Evolutionary conservation across 1,284 basidiomycete species (phyloP).

Genomic region (Paramarasmius palmivorus): DNA sequence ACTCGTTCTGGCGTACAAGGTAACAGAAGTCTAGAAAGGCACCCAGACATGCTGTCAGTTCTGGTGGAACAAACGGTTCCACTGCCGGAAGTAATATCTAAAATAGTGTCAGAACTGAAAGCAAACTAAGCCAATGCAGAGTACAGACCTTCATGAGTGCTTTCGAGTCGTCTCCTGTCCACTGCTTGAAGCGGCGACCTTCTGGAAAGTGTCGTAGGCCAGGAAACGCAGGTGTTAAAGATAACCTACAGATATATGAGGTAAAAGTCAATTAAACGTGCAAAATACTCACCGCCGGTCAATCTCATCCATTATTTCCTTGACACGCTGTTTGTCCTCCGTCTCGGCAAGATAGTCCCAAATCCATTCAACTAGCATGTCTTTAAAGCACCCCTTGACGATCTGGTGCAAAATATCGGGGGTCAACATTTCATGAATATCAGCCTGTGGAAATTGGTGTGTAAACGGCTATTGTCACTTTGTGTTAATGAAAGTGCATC

Average conservation of each 20-base stretch:
- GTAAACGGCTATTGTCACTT: slow-evolving; percentile 12
- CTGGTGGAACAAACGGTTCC: slow-evolving; percentile 21
- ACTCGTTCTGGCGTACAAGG: slow-evolving; percentile 23
- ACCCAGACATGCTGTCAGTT: slow-evolving; percentile 23
- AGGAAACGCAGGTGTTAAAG: slow-evolving; percentile 21
- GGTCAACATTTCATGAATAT: slow-evolving; percentile 28
- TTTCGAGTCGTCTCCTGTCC: slow-evolving; percentile 32
- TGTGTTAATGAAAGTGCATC: too few relatives aligned
- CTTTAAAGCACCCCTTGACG: slow-evolving; percentile 36
- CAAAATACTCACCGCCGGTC: slow-evolving; percentile 22
- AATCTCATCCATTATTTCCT: slow-evolving; percentile 27
- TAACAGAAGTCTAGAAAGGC: slow-evolving; percentile 35
- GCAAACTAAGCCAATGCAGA: slow-evolving; percentile 5
- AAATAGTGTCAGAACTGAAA: background rate
- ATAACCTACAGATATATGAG: slow-evolving; percentile 3
- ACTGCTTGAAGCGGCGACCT: slow-evolving; percentile 29
- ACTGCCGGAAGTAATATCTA: slow-evolving; percentile 32
- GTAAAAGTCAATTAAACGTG: background rate
- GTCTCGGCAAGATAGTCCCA: slow-evolving; percentile 20
- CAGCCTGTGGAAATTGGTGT: slow-evolving; percentile 20
- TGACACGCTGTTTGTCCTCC: slow-evolving; percentile 17
- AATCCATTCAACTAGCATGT: slow-evolving; percentile 27
- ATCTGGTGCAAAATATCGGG: slow-evolving; percentile 33
- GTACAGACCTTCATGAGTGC: too few relatives aligned
- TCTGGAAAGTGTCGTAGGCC: slow-evolving; percentile 27